phyloP scores from a whole-genome alignment of 2,329 filamentous ascomycete species.

The Colletotrichum aenigma region DNA sequence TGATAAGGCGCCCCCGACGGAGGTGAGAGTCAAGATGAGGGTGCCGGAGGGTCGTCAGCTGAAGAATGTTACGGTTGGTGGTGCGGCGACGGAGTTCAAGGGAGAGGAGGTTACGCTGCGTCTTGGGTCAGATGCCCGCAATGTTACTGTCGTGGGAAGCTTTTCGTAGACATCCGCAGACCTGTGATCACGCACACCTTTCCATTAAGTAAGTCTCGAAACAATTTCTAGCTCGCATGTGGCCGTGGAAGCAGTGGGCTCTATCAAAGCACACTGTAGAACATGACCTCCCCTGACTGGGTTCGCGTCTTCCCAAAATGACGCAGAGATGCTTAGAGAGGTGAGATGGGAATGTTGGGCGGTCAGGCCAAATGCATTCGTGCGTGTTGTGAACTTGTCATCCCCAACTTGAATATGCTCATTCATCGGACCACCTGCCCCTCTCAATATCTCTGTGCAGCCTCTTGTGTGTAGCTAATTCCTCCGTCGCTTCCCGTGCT shows the following conservation, averaged over 20 bases:
- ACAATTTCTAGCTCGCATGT: background rate
- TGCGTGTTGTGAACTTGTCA: background rate
- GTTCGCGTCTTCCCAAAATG: background rate
- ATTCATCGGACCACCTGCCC: background rate
- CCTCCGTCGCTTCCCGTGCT: background rate
- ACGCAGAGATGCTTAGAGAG: background rate
- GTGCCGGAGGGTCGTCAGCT: background rate
- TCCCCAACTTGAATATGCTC: background rate
- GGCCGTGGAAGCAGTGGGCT: background rate
- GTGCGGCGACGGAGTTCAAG: background rate
- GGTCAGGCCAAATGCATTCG: background rate
- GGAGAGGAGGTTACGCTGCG: background rate
- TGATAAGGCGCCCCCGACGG: background rate
- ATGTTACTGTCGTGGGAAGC: background rate
- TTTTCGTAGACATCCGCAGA: background rate
- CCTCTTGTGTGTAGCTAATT: background rate
- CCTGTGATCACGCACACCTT: fast-evolving
- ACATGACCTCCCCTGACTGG: background rate
- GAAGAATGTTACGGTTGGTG: background rate
- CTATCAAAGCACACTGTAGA: background rate
- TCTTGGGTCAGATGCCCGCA: background rate
- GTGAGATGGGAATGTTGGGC: background rate
- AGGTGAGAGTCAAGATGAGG: background rate
- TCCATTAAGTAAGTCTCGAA: background rate
- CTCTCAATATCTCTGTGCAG: background rate